A percentile compares a stretch with the other conserved stretches of the same genome.
These are phyloP conservation scores for Podosphaera aphanis DNA, from an alignment of 2,329 filamentous ascomycete genomes.

Conservation along the genomic window DNA sequence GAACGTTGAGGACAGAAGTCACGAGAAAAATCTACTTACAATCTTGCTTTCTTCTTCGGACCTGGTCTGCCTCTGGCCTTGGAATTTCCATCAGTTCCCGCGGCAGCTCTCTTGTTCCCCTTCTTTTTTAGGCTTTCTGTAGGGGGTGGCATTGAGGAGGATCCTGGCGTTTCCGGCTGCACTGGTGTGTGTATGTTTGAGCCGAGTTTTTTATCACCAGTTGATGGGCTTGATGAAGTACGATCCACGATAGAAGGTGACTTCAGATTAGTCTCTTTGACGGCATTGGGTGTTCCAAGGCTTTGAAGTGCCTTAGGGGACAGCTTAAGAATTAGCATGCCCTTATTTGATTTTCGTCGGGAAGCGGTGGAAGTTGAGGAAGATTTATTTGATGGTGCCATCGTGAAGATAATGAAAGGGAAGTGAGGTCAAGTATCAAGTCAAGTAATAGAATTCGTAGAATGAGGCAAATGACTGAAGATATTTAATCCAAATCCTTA, in stretches of 20 bases:
- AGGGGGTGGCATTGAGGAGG: conserved; percentile 35
- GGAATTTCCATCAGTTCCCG: conserved; percentile 32
- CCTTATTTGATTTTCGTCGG: conserved; percentile 8
- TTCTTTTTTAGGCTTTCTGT: conserved; percentile 48
- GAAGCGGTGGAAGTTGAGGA: conserved; percentile 3
- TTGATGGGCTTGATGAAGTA: conserved; percentile 16
- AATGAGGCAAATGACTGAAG: too few species aligned
- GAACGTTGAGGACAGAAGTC: too few species aligned
- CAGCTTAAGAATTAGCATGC: conserved; percentile 22
- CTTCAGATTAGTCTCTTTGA: conserved; percentile 20
- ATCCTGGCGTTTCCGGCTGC: conserved; percentile 29
- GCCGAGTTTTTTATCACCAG: conserved; percentile 32
- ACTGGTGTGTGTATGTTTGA: conserved; percentile 36
- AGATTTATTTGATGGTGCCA: conserved; percentile 11
- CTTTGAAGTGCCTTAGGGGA: conserved; percentile 26
- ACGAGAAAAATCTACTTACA: conserved; percentile 37
- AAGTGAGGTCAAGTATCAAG: neutral
- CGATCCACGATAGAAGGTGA: neutral
- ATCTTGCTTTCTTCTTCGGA: conserved; percentile 82
- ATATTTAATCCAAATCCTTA: neutral
- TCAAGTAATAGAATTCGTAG: neutral
- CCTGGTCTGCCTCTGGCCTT: conserved; percentile 54
- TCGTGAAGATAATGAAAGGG: conserved; percentile 6
- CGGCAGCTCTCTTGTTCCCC: conserved; percentile 40
- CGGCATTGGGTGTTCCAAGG: conserved; percentile 23